Percentiles rank a stretch among this genome's conserved stretches.
Conservation (phyloP, 208 protist genomes). For the Crithidia thermophila region DNA sequence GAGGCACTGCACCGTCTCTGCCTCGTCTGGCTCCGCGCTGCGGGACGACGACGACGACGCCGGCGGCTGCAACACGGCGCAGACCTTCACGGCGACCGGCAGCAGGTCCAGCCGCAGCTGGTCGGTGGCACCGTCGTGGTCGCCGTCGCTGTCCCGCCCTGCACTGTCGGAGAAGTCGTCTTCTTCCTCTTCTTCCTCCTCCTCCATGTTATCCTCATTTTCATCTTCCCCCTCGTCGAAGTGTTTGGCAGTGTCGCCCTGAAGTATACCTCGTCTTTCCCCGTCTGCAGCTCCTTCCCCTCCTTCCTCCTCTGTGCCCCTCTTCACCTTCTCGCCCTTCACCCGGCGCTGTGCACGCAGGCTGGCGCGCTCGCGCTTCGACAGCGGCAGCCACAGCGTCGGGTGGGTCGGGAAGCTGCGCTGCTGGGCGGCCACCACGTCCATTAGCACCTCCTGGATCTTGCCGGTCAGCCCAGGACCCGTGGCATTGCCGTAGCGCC, state of each 20-base stretch:
- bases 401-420: constrained; percentile 24
- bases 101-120: constrained; percentile 9
- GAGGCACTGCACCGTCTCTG: constrained; percentile 10
- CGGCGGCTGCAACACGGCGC: constrained; percentile 10
- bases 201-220: background rate
- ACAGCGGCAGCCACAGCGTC: constrained; percentile 30
- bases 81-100: constrained; percentile 27
- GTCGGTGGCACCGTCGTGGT: background rate
- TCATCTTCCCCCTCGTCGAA: background rate
- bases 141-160: too few species aligned
- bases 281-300: background rate
- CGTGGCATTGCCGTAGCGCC: constrained; percentile 16
- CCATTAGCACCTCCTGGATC: constrained; percentile 23
- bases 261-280: background rate
- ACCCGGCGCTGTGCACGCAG: background rate
- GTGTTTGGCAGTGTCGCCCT: background rate
- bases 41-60: background rate
- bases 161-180: too few species aligned
- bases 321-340: background rate
- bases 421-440: constrained; percentile 23
- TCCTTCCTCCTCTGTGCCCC: background rate
- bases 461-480: background rate
- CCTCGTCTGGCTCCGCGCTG: constrained; percentile 3
- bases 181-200: background rate
- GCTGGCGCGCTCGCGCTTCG: constrained; percentile 6